Percentiles rank a stretch among this genome's conserved stretches.
Conservation (phyloP, 192 early-diverging fungal genomes). For the Umbelopsis ramanniana region DNA sequence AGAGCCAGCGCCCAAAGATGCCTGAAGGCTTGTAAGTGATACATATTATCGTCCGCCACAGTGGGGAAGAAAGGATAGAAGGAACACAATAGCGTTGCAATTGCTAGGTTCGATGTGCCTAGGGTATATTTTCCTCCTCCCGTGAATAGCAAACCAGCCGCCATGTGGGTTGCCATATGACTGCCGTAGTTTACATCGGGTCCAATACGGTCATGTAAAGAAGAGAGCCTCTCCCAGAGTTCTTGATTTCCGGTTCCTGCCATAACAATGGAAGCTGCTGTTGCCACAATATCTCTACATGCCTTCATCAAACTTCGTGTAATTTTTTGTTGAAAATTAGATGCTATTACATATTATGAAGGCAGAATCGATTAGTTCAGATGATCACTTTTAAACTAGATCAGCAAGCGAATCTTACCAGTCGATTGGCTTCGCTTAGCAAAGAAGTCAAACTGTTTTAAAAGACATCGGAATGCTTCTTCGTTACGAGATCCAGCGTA, state of each 20-base stretch:
- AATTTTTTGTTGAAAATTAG: conserved; percentile 62
- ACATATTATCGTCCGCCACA: conserved; percentile 58
- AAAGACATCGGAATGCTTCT: conserved; percentile 50
- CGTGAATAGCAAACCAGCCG: conserved; percentile 78
- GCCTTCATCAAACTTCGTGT: conserved; percentile 62
- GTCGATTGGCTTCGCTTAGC: conserved; percentile 28
- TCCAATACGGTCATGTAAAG: conserved; percentile 50
- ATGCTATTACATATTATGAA: conserved; percentile 36
- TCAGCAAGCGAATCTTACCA: conserved; percentile 43
- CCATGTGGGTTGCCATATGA: conserved; percentile 76
- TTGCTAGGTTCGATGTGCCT: conserved; percentile 61
- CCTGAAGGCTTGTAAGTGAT: conserved; percentile 76
- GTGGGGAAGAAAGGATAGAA: conserved; percentile 71
- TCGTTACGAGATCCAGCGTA: conserved; percentile 66
- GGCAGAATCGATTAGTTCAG: no score
- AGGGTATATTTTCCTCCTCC: conserved; percentile 74
- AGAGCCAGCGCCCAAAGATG: conserved; percentile 83
- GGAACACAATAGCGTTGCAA: conserved; percentile 70
- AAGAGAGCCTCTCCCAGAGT: conserved; percentile 60
- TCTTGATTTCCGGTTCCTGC: conserved; percentile 81
- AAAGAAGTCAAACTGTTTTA: conserved; percentile 61
- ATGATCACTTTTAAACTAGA: background rate
- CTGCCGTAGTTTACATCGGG: conserved; percentile 66
- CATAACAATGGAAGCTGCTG: conserved; percentile 71
- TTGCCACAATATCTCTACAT: conserved; percentile 71